Evolutionary conservation across 2,329 filamentous ascomycete genomes (phyloP).

Genomic region (Hymenoscyphus repandus): DNA sequence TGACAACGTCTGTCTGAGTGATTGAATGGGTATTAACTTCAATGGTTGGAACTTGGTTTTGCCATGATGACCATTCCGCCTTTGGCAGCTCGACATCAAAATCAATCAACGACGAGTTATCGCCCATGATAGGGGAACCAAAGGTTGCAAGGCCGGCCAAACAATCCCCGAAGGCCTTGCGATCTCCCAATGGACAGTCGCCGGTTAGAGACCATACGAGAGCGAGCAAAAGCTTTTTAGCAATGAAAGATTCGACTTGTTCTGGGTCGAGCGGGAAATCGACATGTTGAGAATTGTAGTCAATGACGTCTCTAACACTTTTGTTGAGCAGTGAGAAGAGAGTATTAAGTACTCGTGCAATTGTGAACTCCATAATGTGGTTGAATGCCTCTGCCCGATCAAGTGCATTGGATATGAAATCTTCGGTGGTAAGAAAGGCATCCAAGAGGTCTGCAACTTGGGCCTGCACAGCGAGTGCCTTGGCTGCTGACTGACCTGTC

Average conservation of each 20-base stretch:
- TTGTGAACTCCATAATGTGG: constrained; percentile 98
- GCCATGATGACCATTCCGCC: constrained; percentile 89
- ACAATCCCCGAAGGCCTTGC: constrained; percentile 84
- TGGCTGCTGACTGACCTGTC: constrained; percentile 69
- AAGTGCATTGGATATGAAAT: constrained; percentile 75
- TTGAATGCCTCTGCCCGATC: constrained; percentile 71
- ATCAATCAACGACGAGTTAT: constrained; percentile 84
- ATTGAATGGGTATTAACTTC: constrained; percentile 98
- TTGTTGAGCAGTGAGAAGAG: constrained; percentile 96
- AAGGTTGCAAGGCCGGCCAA: constrained; percentile 78
- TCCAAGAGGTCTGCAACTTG: constrained; percentile 76
- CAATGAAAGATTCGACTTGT: constrained; percentile 81
- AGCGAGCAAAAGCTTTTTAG: constrained; percentile 90
- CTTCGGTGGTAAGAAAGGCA: constrained; percentile 68
- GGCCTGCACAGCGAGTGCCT: constrained; percentile 72
- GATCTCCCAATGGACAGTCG: constrained; percentile 83
- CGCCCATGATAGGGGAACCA: constrained; percentile 74
- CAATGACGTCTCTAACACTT: constrained; percentile 81
- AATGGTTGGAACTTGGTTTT: constrained; percentile 86
- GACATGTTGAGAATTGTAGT: constrained; percentile 90
- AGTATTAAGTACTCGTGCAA: constrained; percentile 83
- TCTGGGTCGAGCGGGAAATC: constrained; percentile 91
- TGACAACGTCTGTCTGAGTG: constrained; percentile 96
- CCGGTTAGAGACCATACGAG: constrained; percentile 95
- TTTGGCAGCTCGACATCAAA: constrained; percentile 85